Evolutionary conservation across 768 basidiomycete species (phyloP).

Genomic region (Suillus brevipes): DNA sequence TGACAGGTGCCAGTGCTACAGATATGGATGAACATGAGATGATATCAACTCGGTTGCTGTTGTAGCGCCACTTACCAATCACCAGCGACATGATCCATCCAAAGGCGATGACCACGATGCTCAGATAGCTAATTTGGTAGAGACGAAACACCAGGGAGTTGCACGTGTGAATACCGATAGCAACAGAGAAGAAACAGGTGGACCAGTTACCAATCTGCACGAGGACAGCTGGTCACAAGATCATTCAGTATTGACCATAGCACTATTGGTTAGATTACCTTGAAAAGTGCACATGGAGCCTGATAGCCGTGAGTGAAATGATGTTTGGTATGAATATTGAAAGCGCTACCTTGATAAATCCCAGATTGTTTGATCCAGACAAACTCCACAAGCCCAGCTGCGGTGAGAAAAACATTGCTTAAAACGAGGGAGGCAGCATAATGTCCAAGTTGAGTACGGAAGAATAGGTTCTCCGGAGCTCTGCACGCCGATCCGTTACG

Average conservation of each 20-base stretch:
- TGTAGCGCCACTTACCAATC: constrained; percentile 45
- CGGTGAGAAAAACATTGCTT: constrained; percentile 53
- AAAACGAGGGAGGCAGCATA: constrained; percentile 66
- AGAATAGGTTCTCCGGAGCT: constrained; percentile 55
- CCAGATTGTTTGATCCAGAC: constrained; percentile 47
- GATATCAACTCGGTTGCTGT: background rate
- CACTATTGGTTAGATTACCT: constrained; percentile 41
- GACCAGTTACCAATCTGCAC: constrained; percentile 64
- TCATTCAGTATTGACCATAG: constrained; percentile 5
- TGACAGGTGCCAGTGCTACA: constrained; percentile 41
- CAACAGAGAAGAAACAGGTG: constrained; percentile 62
- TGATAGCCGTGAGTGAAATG: constrained; percentile 21
- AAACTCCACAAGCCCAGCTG: constrained; percentile 55
- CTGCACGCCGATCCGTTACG: constrained; percentile 29
- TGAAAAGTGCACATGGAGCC: constrained; percentile 55
- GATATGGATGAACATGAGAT: constrained; percentile 6
- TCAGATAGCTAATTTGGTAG: constrained; percentile 52
- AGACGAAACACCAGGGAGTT: constrained; percentile 59
- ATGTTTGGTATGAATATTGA: background rate
- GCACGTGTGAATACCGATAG: constrained; percentile 69
- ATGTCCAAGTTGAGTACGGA: constrained; percentile 69
- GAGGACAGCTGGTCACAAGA: constrained; percentile 43
- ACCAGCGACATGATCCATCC: constrained; percentile 57
- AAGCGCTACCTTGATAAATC: constrained; percentile 47
- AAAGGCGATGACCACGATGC: constrained; percentile 38